Base-by-base conservation (phyloP, 768 basidiomycete genomes). In the Suillus ampliporus region DNA sequence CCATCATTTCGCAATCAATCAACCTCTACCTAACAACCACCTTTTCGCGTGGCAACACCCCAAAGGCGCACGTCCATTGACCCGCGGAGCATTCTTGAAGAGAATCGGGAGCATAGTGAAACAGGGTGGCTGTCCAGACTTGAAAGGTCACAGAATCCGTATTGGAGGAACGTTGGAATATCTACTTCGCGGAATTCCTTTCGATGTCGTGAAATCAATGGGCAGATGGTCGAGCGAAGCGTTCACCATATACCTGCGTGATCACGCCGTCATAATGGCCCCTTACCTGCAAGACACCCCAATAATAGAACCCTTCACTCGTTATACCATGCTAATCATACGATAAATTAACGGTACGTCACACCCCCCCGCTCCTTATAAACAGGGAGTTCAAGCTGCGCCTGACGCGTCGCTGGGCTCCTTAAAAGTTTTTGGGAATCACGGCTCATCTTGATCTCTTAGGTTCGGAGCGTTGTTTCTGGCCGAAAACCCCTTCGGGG, bases 191-290 rank as follows among this genome's bases (percentile, higher is more conserved):
- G 74, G 75, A 0, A 61, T 71, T 0, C 68, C 71, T 0, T 77
- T 79, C 1, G 71, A 79, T 5, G 58, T 78, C 0, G 75, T 80
- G 0, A 74, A 76, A 2, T 65, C 69, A 0, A 73, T 71, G 47
- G 79, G 78, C 0, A 60, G 73, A 0, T 81, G 79, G 79, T 70
- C 64, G 0, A 67, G 75, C 4, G 72, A 77, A 6, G 61, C 76
- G 0, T 79, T 79, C 56, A 43, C 57, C 0, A 4, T 66, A 0
- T 79, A 79, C 57, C 71, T 79, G 0, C 58, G 66, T 0, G 64
- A 74, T n/a, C 78, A 78, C 48, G 67, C 69, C 1, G 50, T 64
- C 10, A 63, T 74, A 9, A 43, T 76, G 48, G 69, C 73, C 0
- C 71, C 68, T 1, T 76, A 72, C 64, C 68, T 76, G 0, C 72